These are phyloP conservation scores for Aspergillus brasiliensis DNA, from an alignment of 2,329 filamentous ascomycete species.

Conservation along the genomic window DNA sequence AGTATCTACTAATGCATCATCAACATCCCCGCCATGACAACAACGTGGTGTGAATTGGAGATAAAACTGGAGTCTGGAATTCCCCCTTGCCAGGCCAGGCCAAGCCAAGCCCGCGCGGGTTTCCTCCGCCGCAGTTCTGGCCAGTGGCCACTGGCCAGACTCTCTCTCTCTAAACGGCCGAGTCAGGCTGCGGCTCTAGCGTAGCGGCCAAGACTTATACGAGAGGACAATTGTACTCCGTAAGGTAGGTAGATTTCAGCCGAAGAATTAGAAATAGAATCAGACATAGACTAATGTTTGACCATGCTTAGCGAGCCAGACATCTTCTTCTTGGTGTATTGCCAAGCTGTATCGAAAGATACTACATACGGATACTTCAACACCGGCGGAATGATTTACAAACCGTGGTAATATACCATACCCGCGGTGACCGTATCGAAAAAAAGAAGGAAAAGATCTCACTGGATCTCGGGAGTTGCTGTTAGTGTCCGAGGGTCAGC, in stretches of 20 bases:
- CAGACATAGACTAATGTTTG: not conserved
- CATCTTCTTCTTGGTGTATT: not conserved
- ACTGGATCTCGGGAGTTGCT: slow-evolving; percentile 2
- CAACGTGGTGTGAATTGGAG: not conserved
- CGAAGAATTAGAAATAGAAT: not conserved
- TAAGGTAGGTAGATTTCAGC: not conserved
- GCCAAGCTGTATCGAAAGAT: slow-evolving; percentile 1
- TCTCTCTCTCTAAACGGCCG: no score
- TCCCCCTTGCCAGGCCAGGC: not conserved
- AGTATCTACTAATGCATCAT: not conserved
- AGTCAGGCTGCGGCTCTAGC: no score
- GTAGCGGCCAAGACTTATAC: not conserved
- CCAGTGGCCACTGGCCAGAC: no score
- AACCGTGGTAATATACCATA: not conserved
- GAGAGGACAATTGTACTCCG: no score
- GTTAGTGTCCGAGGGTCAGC: slow-evolving; percentile 12
- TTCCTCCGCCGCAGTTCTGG: not conserved
- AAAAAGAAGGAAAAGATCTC: not conserved
- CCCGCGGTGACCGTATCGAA: not conserved
- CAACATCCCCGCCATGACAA: not conserved
- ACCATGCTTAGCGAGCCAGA: not conserved
- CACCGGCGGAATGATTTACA: not conserved
- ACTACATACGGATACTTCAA: not conserved
- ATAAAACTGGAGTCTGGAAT: not conserved
- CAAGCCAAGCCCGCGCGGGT: not conserved